phyloP scores from a whole-genome alignment of 2,329 filamentous ascomycete species.

The Parascedosporium putredinis region DNA sequence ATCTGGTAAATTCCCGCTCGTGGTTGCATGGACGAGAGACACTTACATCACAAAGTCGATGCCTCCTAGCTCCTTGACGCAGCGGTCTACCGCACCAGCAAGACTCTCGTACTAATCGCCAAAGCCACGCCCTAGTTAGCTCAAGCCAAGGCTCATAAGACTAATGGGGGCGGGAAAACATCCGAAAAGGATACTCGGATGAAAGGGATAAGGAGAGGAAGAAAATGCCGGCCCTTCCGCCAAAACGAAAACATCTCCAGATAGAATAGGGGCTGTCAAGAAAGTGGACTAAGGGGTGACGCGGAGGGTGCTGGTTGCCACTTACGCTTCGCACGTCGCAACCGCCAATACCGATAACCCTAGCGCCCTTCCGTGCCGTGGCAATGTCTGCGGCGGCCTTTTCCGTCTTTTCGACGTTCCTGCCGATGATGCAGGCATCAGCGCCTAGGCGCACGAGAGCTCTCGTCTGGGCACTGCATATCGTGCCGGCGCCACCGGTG shows the following conservation, averaged over 20 bases:
- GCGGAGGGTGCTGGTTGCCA: too few species aligned
- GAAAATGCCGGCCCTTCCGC: too few species aligned
- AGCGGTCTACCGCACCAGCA: conserved; percentile 64
- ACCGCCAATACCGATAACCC: conserved; percentile 77
- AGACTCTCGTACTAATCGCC: conserved; percentile 47
- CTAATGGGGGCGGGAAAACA: too few species aligned
- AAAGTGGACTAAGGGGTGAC: too few species aligned
- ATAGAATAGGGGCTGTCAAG: too few species aligned
- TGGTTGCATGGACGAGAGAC: too few species aligned
- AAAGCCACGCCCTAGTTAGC: too few species aligned
- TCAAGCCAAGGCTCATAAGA: too few species aligned
- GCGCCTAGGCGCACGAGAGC: conserved; percentile 86
- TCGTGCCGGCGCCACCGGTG: conserved; percentile 85
- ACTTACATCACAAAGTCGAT: conserved; percentile 88
- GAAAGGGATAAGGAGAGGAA: too few species aligned
- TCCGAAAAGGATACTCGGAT: too few species aligned
- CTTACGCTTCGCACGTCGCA: conserved; percentile 64
- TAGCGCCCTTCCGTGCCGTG: conserved; percentile 64
- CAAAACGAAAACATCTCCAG: too few species aligned
- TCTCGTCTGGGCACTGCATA: conserved; percentile 88
- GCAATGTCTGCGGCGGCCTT: conserved; percentile 71
- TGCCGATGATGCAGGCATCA: conserved; percentile 87
- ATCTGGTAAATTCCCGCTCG: too few species aligned
- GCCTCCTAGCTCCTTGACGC: conserved; percentile 69
- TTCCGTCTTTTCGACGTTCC: conserved; percentile 82